phyloP scores from a whole-genome alignment of 1,284 basidiomycete species.

The Xerocomus minutiporus region DNA sequence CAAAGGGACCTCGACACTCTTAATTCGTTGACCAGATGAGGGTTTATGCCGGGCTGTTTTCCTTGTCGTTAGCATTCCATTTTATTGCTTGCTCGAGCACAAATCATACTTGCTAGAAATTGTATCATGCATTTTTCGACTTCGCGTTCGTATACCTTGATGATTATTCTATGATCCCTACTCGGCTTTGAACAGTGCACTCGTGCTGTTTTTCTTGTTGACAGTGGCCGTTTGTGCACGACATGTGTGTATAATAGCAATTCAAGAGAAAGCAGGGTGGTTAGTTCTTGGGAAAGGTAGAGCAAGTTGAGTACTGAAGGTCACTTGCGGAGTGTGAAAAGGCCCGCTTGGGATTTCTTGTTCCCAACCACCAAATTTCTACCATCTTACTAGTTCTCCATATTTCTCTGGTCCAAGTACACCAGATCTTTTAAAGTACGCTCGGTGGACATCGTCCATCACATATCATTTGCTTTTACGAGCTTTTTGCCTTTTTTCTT shows the following conservation, averaged over 20 bases:
- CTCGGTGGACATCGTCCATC: slow-evolving; percentile 29
- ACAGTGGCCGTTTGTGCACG: no score
- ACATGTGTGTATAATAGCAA: not conserved
- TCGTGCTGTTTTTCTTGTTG: slow-evolving; percentile 11
- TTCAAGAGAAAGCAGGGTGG: no score
- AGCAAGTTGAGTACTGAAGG: not conserved
- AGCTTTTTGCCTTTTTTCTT: slow-evolving; percentile 13
- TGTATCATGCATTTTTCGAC: slow-evolving; percentile 26
- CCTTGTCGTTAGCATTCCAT: slow-evolving; percentile 8
- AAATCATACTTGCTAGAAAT: slow-evolving; percentile 25
- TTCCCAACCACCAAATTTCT: slow-evolving; percentile 40
- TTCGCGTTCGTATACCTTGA: slow-evolving; percentile 21
- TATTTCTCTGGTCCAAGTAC: slow-evolving; percentile 37
- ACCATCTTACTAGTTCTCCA: slow-evolving; percentile 46
- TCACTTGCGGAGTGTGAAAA: slow-evolving; percentile 42
- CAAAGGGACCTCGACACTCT: slow-evolving; percentile 27
- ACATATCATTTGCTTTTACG: slow-evolving; percentile 32
- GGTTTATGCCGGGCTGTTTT: slow-evolving; percentile 1
- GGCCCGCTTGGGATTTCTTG: slow-evolving; percentile 29
- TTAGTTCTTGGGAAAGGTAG: not conserved
- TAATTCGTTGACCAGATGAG: slow-evolving; percentile 15
- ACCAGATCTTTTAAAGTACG: slow-evolving; percentile 34
- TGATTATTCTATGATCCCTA: slow-evolving; percentile 31
- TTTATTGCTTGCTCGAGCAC: slow-evolving; percentile 6
- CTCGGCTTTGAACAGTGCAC: slow-evolving; percentile 14